Evolutionary conservation across 805 yeast species (phyloP).

Genomic region (Lipomyces japonicus): DNA sequence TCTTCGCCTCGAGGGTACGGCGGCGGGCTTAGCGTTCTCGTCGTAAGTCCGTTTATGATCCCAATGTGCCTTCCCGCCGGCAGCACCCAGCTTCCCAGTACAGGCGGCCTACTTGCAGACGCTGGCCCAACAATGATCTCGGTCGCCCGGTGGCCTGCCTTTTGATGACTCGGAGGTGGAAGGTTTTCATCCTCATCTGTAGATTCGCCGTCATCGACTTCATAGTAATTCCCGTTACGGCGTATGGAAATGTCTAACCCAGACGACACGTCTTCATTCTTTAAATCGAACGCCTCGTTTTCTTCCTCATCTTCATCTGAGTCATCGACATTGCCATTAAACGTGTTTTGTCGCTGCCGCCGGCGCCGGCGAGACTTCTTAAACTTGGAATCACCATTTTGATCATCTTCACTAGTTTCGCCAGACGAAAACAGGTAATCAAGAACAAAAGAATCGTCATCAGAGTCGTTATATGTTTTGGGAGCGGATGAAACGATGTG

Average conservation of each 20-base stretch:
- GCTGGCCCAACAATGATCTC: conserved; percentile 81
- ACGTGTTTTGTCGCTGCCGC: conserved; percentile 8
- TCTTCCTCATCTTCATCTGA: conserved; percentile 22
- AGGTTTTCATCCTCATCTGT: conserved; percentile 89
- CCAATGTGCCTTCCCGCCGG: conserved; percentile 76
- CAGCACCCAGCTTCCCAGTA: conserved; percentile 88
- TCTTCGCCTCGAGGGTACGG: conserved; percentile 20
- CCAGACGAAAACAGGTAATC: conserved; percentile 62
- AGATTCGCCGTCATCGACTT: conserved; percentile 65
- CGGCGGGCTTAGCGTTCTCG: conserved; percentile 69
- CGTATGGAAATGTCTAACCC: conserved; percentile 33
- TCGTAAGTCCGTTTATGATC: conserved; percentile 89
- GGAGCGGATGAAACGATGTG: conserved; percentile 30
- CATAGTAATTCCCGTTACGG: conserved; percentile 37
- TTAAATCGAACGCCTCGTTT: conserved; percentile 14
- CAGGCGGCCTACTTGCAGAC: conserved; percentile 85
- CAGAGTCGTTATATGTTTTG: conserved; percentile 35
- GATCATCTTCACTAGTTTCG: conserved; percentile 35
- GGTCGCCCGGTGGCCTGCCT: conserved; percentile 75
- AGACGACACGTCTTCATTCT: conserved; percentile 37
- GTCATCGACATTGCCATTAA: conserved; percentile 7
- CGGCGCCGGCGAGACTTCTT: conserved; percentile 12
- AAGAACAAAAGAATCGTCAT: conserved; percentile 70
- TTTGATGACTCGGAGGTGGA: conserved; percentile 63
- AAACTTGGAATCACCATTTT: conserved; percentile 13